Evolutionary conservation across 305 asterid genomes (phyloP).

Genomic region (Nicotiana rustica): DNA sequence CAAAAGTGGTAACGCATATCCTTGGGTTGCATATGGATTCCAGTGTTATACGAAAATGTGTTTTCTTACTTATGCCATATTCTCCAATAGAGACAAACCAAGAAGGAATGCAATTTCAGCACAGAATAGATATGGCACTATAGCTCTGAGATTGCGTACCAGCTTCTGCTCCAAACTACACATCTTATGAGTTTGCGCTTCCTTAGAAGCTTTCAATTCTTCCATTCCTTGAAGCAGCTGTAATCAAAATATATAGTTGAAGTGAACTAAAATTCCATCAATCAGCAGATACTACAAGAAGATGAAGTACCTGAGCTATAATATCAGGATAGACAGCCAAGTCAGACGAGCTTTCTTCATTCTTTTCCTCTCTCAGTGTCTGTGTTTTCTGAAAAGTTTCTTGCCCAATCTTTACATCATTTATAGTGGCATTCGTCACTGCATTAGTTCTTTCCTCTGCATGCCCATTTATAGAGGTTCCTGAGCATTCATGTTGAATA

Average conservation of each 20-base stretch:
- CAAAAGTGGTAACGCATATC: background rate
- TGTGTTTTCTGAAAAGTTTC: constrained; percentile 45
- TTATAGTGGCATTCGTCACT: constrained; percentile 42
- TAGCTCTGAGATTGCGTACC: constrained; percentile 48
- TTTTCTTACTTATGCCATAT: background rate
- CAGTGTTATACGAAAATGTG: background rate
- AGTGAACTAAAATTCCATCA: background rate
- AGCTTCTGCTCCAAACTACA: constrained; percentile 61
- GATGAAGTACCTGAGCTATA: constrained; percentile 54
- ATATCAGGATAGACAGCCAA: constrained; percentile 49
- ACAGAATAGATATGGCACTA: background rate
- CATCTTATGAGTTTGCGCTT: constrained; percentile 57
- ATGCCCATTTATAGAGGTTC: constrained; percentile 39
- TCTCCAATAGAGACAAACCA: background rate
- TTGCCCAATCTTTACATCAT: constrained; percentile 41
- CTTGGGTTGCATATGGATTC: background rate
- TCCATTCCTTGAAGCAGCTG: constrained; percentile 66
- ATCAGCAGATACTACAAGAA: constrained; percentile 26
- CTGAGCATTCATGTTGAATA: constrained; percentile 33
- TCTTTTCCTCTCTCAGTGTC: constrained; percentile 40
- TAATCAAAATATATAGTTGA: constrained; percentile 29
- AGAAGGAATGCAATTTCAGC: background rate
- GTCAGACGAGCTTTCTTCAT: constrained; percentile 46
- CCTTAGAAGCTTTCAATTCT: constrained; percentile 61
- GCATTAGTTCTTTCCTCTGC: constrained; percentile 41